Conservation (phyloP, 768 basidiomycete species). For the Sporobolomyces roseus region DNA sequence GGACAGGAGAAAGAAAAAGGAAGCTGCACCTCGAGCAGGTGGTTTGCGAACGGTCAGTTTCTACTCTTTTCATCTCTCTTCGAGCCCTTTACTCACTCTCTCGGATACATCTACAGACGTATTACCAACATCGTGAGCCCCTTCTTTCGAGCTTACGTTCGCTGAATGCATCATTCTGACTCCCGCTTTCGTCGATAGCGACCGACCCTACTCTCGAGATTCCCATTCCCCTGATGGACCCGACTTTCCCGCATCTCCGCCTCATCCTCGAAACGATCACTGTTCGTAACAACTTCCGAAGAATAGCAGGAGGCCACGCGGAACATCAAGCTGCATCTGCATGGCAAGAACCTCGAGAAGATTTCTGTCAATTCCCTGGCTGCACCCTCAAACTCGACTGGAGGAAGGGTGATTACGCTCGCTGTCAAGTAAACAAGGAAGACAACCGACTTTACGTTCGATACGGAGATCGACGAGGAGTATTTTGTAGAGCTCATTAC, state of each 20-base stretch:
- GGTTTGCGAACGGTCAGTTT: neutral
- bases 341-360: neutral
- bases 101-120: neutral
- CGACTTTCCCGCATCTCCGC: neutral
- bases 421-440: neutral
- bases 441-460: neutral
- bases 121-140: neutral
- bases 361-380: neutral
- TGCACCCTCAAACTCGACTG: neutral
- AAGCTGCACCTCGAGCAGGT: neutral
- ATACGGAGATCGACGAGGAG: neutral
- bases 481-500: neutral
- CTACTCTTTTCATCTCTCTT: neutral
- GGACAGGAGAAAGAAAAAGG: neutral
- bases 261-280: neutral
- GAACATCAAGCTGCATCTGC: neutral
- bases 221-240: neutral
- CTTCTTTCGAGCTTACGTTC: neutral
- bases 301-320: neutral
- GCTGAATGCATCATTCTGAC: neutral
- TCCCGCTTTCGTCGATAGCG: neutral
- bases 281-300: neutral
- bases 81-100: neutral
- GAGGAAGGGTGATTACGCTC: neutral
- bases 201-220: neutral